phyloP scores from a whole-genome alignment of 306 rosid genomes.

The Sechiopsis laciniata region DNA sequence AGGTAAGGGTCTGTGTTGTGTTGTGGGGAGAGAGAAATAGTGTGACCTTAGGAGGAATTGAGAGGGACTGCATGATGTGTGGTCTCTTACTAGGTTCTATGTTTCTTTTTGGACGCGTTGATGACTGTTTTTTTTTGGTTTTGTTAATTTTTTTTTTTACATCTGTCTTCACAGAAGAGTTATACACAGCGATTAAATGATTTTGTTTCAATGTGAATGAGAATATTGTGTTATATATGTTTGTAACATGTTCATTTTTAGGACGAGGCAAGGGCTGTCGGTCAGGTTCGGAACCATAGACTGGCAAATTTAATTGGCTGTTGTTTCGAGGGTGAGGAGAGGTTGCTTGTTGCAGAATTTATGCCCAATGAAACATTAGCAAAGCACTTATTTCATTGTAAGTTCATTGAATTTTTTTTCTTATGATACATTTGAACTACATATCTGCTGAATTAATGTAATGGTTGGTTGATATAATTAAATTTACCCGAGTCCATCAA shows the following conservation, averaged over 20 bases:
- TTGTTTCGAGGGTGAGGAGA: conserved; percentile 86
- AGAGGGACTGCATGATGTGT: too few relatives aligned
- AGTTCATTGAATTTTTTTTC: conserved; percentile 29
- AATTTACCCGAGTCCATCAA: too few relatives aligned
- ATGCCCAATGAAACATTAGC: conserved; percentile 95
- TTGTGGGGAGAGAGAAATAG: too few relatives aligned
- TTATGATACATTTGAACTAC: conserved; percentile 22
- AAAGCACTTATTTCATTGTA: conserved; percentile 93
- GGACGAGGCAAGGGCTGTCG: conserved; percentile 94
- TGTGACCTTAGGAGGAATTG: too few relatives aligned
- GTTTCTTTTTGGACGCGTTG: too few relatives aligned
- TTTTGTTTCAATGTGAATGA: too few relatives aligned
- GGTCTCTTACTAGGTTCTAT: too few relatives aligned
- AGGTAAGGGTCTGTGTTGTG: too few relatives aligned
- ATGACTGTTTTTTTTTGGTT: too few relatives aligned
- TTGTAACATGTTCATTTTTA: conserved; percentile 28
- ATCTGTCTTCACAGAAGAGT: not conserved
- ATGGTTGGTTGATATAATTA: too few relatives aligned
- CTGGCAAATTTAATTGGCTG: conserved; percentile 88
- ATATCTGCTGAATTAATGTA: not conserved
- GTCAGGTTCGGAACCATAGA: conserved; percentile 75
- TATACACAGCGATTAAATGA: not conserved
- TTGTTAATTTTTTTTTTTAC: too few relatives aligned
- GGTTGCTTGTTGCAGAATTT: conserved; percentile 84
- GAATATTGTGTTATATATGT: not conserved